phyloP scores from a whole-genome alignment of 2,329 filamentous ascomycete genomes.

The Aspergillus sp. region DNA sequence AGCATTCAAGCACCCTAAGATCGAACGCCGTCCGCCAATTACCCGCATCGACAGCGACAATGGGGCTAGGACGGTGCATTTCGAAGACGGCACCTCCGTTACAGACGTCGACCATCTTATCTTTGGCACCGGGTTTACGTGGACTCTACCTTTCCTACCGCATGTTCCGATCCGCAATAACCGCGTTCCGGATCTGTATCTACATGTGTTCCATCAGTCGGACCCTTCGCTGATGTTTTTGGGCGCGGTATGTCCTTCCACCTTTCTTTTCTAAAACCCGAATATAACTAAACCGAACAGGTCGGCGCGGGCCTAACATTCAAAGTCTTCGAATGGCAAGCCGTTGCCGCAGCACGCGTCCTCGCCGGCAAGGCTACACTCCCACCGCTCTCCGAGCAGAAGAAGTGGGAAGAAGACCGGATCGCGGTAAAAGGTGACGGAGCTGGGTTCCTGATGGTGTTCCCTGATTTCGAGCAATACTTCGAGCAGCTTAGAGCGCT shows the following conservation, averaged over 20 bases:
- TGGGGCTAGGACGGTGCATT: constrained; percentile 51
- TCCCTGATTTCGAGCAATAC: constrained; percentile 64
- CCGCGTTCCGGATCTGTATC: constrained; percentile 35
- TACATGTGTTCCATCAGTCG: constrained; percentile 37
- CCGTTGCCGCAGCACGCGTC: constrained; percentile 59
- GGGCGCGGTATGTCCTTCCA: constrained; percentile 47
- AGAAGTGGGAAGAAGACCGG: constrained; percentile 58
- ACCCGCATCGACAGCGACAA: constrained; percentile 38
- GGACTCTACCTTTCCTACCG: constrained; percentile 63
- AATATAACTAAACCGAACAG: constrained; percentile 19
- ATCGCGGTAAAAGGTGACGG: constrained; percentile 58
- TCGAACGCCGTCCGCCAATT: constrained; percentile 31
- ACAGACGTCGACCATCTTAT: constrained; percentile 61
- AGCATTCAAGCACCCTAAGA: constrained; percentile 60
- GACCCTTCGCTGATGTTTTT: constrained; percentile 36
- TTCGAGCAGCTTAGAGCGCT: constrained; percentile 54
- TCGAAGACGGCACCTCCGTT: constrained; percentile 56
- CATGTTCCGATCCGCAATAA: constrained; percentile 42
- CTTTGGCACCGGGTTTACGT: constrained; percentile 67
- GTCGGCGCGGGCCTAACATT: constrained; percentile 56
- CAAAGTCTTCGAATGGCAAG: constrained; percentile 69
- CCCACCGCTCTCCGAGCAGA: constrained; percentile 51
- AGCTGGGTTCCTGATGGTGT: constrained; percentile 55
- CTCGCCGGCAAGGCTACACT: constrained; percentile 56
- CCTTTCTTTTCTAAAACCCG: neutral